These are phyloP conservation scores for Clathrospora elynae DNA, from an alignment of 2,329 filamentous ascomycete species.

Conservation along the genomic window DNA sequence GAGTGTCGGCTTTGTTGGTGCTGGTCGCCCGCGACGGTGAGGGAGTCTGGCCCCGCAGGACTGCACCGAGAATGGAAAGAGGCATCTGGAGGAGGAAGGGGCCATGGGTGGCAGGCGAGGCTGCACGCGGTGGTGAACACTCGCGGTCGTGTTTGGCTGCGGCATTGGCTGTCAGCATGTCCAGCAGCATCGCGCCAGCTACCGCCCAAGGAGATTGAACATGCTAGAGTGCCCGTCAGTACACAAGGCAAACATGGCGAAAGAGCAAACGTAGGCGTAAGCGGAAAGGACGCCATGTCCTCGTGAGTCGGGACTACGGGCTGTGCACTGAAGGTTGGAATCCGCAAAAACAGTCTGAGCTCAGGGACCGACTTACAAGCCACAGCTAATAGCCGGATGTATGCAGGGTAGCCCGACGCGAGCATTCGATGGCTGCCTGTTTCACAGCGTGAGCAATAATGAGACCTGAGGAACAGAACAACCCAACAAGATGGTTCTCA, in stretches of 20 bases:
- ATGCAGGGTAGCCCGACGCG: slow-evolving; percentile 21
- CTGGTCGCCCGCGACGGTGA: slow-evolving; percentile 18
- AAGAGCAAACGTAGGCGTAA: slow-evolving; percentile 13
- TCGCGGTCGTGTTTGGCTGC: slow-evolving; percentile 44
- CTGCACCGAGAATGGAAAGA: slow-evolving; percentile 41
- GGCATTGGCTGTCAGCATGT: slow-evolving; percentile 47
- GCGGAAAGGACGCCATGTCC: slow-evolving; percentile 23
- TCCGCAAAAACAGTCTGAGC: slow-evolving; percentile 16
- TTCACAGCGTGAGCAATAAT: slow-evolving; percentile 4
- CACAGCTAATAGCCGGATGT: slow-evolving; percentile 29
- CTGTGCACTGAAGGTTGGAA: slow-evolving; percentile 32
- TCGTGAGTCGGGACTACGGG: slow-evolving; percentile 20
- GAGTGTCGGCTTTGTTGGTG: slow-evolving; percentile 5
- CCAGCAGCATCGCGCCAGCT: slow-evolving; percentile 42
- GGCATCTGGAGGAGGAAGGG: slow-evolving; percentile 42
- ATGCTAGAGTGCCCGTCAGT: slow-evolving; percentile 29
- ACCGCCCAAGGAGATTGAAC: slow-evolving; percentile 13
- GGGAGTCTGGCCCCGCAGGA: slow-evolving; percentile 33
- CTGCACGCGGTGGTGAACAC: slow-evolving; percentile 29
- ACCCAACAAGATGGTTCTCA: not conserved
- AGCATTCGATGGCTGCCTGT: slow-evolving; percentile 5
- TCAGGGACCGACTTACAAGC: slow-evolving; percentile 35
- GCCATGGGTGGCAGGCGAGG: slow-evolving; percentile 27
- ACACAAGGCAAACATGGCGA: slow-evolving; percentile 10
- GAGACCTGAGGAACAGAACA: not conserved